Evolutionary conservation across 352 stramenopile species (phyloP).

Genomic region (Pilasporangium apinafurcum): DNA sequence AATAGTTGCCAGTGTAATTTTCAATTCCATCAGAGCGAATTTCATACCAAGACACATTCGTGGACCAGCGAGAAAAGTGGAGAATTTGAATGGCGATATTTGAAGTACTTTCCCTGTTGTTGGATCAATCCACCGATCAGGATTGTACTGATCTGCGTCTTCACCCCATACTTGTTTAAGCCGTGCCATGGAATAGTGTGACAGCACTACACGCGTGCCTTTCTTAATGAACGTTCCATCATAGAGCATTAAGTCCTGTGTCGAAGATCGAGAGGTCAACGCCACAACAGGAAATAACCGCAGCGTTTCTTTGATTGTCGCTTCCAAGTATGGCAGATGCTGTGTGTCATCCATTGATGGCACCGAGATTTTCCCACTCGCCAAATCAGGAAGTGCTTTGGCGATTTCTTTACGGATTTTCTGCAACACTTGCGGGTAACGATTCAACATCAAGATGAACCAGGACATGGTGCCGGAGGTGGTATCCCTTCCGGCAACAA

Average conservation of each 20-base stretch:
- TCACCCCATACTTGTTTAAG: conserved; percentile 31
- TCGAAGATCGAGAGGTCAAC: conserved; percentile 22
- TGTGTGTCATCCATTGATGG: conserved; percentile 31
- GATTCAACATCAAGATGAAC: conserved; percentile 71
- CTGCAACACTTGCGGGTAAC: too few relatives aligned
- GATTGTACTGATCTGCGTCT: conserved; percentile 35
- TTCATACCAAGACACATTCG: conserved; percentile 42
- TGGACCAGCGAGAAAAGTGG: conserved; percentile 32
- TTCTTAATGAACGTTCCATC: conserved; percentile 38
- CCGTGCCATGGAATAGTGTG: conserved; percentile 34
- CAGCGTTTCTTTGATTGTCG: conserved; percentile 37
- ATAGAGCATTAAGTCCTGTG: conserved; percentile 26
- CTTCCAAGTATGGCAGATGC: conserved; percentile 44
- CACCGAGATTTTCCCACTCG: conserved; percentile 5
- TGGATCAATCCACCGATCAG: conserved; percentile 37
- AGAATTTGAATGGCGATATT: conserved; percentile 34
- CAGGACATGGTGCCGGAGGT: conserved; percentile 68
- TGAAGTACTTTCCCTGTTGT: conserved; percentile 15
- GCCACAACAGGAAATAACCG: conserved; percentile 39
- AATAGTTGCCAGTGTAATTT: conserved; percentile 23
- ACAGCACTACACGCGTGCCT: conserved; percentile 24
- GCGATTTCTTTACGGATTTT: too few relatives aligned
- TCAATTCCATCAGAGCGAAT: conserved; percentile 34
- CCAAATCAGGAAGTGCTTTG: too few relatives aligned
- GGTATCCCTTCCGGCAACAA: conserved; percentile 73